These are phyloP conservation scores for Osmanthus fragrans DNA, from an alignment of 257 asterid genomes.

Conservation along the genomic window DNA sequence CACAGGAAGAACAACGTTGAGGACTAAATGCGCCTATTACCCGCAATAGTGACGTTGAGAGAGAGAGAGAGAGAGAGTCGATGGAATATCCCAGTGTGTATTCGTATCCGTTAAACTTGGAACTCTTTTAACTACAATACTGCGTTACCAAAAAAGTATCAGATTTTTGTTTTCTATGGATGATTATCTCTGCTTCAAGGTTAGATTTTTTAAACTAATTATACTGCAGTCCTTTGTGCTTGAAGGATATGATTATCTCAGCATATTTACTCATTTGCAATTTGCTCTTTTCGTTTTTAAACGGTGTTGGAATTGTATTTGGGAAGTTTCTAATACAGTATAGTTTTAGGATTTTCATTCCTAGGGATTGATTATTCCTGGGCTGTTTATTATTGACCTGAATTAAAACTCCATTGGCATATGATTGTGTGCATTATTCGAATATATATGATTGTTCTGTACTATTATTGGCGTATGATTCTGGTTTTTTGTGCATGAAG, in stretches of 20 bases:
- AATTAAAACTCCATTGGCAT: neutral
- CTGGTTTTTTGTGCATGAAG: neutral
- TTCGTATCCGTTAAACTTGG: too few species aligned
- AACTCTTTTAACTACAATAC: too few species aligned
- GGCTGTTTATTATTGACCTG: neutral
- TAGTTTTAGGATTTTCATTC: conserved; percentile 4
- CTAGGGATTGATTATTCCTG: neutral
- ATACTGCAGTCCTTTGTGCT: neutral
- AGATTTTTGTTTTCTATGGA: neutral
- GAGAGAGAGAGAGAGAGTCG: too few species aligned
- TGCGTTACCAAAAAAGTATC: too few species aligned
- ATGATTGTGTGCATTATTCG: neutral
- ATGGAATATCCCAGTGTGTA: too few species aligned
- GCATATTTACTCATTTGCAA: neutral
- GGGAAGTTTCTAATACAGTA: neutral
- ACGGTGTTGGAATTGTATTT: neutral
- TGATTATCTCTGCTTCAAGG: conserved; percentile 9
- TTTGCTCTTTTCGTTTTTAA: neutral
- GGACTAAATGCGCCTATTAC: too few species aligned
- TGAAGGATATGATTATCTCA: neutral
- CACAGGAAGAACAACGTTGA: too few species aligned
- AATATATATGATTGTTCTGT: neutral
- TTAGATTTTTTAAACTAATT: conserved; percentile 16
- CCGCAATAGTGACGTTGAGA: too few species aligned
- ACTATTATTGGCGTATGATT: neutral